These are phyloP conservation scores for Corynespora cassiicola DNA, from an alignment of 2,329 filamentous ascomycete genomes.

Conservation along the genomic window DNA sequence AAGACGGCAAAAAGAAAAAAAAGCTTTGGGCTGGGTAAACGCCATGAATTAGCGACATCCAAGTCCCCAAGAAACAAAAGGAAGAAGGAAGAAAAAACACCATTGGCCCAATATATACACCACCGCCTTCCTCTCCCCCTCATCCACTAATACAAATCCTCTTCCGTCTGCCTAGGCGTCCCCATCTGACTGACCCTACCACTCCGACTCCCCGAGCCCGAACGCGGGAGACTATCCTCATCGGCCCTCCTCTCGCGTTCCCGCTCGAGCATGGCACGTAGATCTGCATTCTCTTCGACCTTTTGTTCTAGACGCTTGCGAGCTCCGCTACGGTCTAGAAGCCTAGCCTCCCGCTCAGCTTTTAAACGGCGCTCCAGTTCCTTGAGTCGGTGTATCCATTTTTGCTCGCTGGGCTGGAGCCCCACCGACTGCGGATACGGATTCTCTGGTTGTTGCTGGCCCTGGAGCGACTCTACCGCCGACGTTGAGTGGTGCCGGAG, in stretches of 20 bases:
- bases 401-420: conserved; percentile 65
- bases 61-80: too few relatives aligned
- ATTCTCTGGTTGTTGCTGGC: conserved; percentile 27
- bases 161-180: conserved; percentile 1
- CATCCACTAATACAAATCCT: conserved; percentile 21
- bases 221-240: conserved; percentile 24
- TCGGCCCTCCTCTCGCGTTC: conserved; percentile 51
- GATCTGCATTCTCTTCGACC: conserved; percentile 74
- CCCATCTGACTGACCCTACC: conserved; percentile 26
- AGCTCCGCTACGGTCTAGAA: conserved; percentile 84
- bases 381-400: conserved; percentile 84
- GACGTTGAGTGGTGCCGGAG: conserved; percentile 62
- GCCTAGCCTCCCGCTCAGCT: conserved; percentile 83
- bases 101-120: too few relatives aligned
- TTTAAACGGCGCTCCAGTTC: conserved; percentile 90
- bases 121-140: too few relatives aligned
- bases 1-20: too few relatives aligned
- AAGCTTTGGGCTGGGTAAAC: too few relatives aligned
- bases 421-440: conserved; percentile 44
- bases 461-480: conserved; percentile 53
- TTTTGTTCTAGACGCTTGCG: conserved; percentile 79
- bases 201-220: conserved; percentile 22
- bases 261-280: conserved; percentile 69
- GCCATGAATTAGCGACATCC: too few relatives aligned
- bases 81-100: too few relatives aligned